A percentile compares a stretch with the other conserved stretches of the same genome.
Conservation (phyloP, 352 stramenopile genomes). For the Globisporangium spinosum region DNA sequence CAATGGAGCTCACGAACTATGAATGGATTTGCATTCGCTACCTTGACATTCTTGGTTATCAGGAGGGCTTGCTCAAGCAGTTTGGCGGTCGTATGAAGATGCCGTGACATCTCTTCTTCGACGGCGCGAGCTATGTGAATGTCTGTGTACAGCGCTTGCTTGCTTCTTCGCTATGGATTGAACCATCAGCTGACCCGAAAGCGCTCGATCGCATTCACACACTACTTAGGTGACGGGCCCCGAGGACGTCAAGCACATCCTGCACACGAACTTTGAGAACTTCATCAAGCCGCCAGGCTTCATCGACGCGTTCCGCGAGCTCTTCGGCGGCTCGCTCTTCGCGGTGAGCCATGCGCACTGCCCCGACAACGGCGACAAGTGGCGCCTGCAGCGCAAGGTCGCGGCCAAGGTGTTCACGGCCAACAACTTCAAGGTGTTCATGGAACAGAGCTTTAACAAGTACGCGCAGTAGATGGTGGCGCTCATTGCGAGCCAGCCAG, state of each 20-base stretch:
- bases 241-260: constrained; percentile 54
- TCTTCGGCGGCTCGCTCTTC: constrained; percentile 68
- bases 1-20: neutral
- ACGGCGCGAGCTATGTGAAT: constrained; percentile 50
- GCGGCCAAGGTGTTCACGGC: constrained; percentile 86
- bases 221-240: constrained; percentile 36
- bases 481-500: constrained; percentile 4
- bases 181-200: too few relatives aligned
- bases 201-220: neutral
- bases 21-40: neutral
- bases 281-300: constrained; percentile 69
- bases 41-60: neutral
- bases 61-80: constrained; percentile 38
- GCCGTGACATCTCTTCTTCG: constrained; percentile 63
- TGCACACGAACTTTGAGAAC: constrained; percentile 59
- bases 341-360: constrained; percentile 52
- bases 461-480: constrained; percentile 31
- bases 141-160: neutral
- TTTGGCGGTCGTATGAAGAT: constrained; percentile 55
- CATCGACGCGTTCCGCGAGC: constrained; percentile 52
- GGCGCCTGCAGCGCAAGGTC: constrained; percentile 72
- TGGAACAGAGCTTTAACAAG: constrained; percentile 40
- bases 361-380: constrained; percentile 47
- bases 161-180: neutral
- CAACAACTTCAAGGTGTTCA: constrained; percentile 48